These are phyloP conservation scores for Anastatica hierochuntica DNA, from an alignment of 345 rosid species.

Conservation along the genomic window DNA sequence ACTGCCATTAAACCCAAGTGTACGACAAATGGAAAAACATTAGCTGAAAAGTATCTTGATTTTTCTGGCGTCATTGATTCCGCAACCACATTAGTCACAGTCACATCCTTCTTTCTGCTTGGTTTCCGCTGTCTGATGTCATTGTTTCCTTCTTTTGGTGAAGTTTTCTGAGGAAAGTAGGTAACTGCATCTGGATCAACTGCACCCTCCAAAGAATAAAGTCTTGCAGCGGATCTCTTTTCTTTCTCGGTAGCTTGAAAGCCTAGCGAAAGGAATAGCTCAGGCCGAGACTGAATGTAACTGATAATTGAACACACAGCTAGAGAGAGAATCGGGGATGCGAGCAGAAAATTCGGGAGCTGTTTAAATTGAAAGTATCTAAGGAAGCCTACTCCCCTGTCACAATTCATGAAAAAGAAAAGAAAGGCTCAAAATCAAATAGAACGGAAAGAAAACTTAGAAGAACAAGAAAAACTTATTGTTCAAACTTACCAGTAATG, in stretches of 20 bases:
- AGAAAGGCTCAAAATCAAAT: neutral
- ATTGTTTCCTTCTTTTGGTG: slow-evolving; percentile 24
- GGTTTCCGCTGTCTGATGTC: slow-evolving; percentile 50
- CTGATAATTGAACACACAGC: slow-evolving; percentile 56
- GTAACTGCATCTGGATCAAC: slow-evolving; percentile 8
- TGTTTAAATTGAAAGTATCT: slow-evolving; percentile 73
- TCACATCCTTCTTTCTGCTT: slow-evolving; percentile 18
- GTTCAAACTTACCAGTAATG: slow-evolving; percentile 63
- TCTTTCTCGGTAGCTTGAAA: slow-evolving; percentile 44
- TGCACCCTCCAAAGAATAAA: slow-evolving; percentile 22
- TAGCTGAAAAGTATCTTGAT: slow-evolving; percentile 36
- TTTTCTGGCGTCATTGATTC: slow-evolving; percentile 26
- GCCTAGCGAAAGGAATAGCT: slow-evolving; percentile 52
- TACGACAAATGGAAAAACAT: slow-evolving; percentile 52
- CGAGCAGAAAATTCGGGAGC: slow-evolving; percentile 91
- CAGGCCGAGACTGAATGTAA: slow-evolving; percentile 42
- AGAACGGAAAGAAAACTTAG: neutral
- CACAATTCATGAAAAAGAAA: slow-evolving; percentile 8
- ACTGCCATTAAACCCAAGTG: slow-evolving; percentile 67
- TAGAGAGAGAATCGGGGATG: slow-evolving; percentile 72
- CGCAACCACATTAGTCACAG: neutral
- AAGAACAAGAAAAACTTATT: neutral
- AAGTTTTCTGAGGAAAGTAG: neutral
- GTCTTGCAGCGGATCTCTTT: slow-evolving; percentile 26
- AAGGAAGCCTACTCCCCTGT: slow-evolving; percentile 92